Evolutionary conservation across 345 rosid species (phyloP), one percentile per base, ranked within the genome.

Genomic region (Pistacia integerrima): DNA sequence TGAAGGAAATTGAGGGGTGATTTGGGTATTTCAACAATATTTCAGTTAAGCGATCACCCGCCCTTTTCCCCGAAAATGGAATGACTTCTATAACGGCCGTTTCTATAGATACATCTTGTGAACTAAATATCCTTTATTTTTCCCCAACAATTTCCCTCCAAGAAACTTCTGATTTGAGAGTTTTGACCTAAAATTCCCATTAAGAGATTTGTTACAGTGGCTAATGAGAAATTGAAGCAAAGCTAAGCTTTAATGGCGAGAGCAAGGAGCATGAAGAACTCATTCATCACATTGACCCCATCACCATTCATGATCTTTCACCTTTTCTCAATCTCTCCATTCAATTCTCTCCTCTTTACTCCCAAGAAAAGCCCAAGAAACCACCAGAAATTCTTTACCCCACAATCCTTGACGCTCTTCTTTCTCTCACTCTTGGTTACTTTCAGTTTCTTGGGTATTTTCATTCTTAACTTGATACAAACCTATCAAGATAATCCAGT

Each of bases 251-350:
- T 30, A 49, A 87, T 85, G 94, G 88, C 90, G 77, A 92, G 84
- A 88, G 82, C 85, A 38, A 85, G 88, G 56, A 90, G 62, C 51
- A 68, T 79, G 64, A 88, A 83, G 79, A 88, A 86, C 62, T 86
- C 86, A 0, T 76, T 85, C 74, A n/a, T 77, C 67, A 73, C 85
- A 2, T 10, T 76, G 25, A 57, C 83, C 11, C 81, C 94, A 55
- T 80, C 88, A n/a, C 87, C 90, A 4, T 78, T 30, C 33, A 30
- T 30, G 33, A 30, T 82, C 41, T 80, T 79, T 73, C 82, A 81
- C 77, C 67, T 84, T 11, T 60, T 85, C 70, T 75, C 84, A 10
- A 51, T 69, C 70, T 85, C 91, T 9, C 82, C 83, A 5, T 58
- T 75, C 52, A 54, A 76, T 59, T 72, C 73, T 3, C 78, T 87